Evolutionary conservation across 169 alveolate species (phyloP), one percentile per base, ranked within the genome.

Genomic region (Cryptosporidium baileyi): DNA sequence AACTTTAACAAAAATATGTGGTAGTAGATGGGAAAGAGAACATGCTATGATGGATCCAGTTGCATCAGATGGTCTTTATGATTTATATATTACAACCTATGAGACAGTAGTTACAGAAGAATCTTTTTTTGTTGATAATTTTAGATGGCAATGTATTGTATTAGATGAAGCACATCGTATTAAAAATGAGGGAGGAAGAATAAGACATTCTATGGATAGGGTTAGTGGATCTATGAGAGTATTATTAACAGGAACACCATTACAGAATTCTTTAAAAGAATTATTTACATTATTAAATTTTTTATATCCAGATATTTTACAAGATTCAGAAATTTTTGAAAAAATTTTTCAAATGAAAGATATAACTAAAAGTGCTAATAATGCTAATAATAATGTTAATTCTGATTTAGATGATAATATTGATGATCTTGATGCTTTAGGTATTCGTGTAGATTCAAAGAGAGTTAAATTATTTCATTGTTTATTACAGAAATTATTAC

Each of bases 91-190:
- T 60, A 95, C 98, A 22, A 94, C 98, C 22, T 95, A 95, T 88
- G 98, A 95, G 91, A 94, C 97, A 19, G 96, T 94, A 30, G 92
- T 89, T 89, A 91, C 93, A 89, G 96, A 93, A 59, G 98, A 95
- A 92, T 94, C 89, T 40, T 93, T 95, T 80, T 93, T 93, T 52
- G 96, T 92, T 52, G 96, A 93, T 67, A 91, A 94, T 0, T 88
- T 92, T 26, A 92, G 94, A 15, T 97, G 99, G 99, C 97, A 94
- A 88, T 96, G 98, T 82, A 95, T 97, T 93, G 95, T 96, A 17
- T 91, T 96, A 54, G 99, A 97, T 89, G 99, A 98, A 93, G 99
- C 99, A 38, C 98, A 98, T 88, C 97, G 99, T 62, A 97, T 97
- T 80, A 98, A 98, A 95, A 98, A 97, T 80, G 98, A 96, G 60